A percentile compares a stretch with the other conserved stretches of the same genome.
Conservation (phyloP, 768 basidiomycete genomes). For the Russula olivacea region DNA sequence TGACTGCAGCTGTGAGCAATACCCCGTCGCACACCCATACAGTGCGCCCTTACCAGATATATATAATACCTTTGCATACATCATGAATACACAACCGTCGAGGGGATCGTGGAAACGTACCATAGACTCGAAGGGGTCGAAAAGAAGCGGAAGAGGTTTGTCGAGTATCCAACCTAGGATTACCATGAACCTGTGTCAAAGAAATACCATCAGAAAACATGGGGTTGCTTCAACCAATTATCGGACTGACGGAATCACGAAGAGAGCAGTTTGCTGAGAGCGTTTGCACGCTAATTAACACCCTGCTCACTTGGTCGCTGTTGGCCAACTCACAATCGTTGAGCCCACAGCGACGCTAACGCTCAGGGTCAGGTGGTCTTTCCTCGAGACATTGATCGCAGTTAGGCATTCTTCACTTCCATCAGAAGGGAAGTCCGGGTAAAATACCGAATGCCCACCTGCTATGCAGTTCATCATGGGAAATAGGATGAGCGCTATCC, state of each 20-base stretch:
- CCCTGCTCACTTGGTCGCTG: not conserved
- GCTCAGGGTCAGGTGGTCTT: slow-evolving; percentile 75
- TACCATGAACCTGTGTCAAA: slow-evolving; percentile 54
- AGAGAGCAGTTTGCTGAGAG: slow-evolving; percentile 62
- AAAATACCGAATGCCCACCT: slow-evolving; percentile 37
- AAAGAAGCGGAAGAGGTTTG: slow-evolving; percentile 74
- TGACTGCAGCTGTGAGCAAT: slow-evolving; percentile 24
- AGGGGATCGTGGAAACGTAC: slow-evolving; percentile 27
- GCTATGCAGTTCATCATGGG: slow-evolving; percentile 80
- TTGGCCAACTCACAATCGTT: slow-evolving; percentile 50
- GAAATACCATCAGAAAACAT: slow-evolving; percentile 1
- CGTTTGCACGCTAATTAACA: slow-evolving; percentile 6
- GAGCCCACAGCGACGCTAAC: slow-evolving; percentile 81
- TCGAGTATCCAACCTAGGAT: slow-evolving; percentile 74
- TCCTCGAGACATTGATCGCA: slow-evolving; percentile 83
- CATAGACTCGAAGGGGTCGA: slow-evolving; percentile 86
- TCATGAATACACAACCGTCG: not conserved
- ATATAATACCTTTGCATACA: slow-evolving; percentile 32
- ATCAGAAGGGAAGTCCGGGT: slow-evolving; percentile 7
- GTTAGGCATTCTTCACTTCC: slow-evolving; percentile 67
- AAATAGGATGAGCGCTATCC: slow-evolving; percentile 82
- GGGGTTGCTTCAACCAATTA: not conserved
- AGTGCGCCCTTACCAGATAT: slow-evolving; percentile 38
- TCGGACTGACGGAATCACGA: slow-evolving; percentile 54
- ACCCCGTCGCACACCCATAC: not conserved